phyloP scores from a whole-genome alignment of 2,329 filamentous ascomycete genomes.

The Pyrenochaeta sp. region DNA sequence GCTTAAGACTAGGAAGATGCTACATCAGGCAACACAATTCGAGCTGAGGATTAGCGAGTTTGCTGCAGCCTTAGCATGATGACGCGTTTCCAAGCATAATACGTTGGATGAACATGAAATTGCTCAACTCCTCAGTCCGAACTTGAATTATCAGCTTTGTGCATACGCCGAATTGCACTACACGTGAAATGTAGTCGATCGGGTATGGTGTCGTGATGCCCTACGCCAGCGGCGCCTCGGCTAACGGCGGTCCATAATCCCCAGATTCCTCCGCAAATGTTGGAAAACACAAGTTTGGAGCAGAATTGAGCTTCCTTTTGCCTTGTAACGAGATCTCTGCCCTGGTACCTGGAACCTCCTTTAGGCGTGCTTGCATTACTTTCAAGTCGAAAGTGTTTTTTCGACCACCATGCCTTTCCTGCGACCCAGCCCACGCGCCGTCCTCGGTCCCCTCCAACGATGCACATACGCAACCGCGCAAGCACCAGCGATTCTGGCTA shows the following conservation, averaged over 20 bases:
- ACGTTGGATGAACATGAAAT: no score
- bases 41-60: not conserved
- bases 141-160: not conserved
- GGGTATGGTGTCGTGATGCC: not conserved
- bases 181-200: not conserved
- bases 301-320: no score
- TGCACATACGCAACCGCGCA: constrained; percentile 52
- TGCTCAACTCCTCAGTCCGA: no score
- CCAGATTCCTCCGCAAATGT: not conserved
- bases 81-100: not conserved
- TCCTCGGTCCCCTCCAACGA: constrained; percentile 32
- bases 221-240: constrained; percentile 13
- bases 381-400: no score
- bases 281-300: not conserved
- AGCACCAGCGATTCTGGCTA: constrained; percentile 70
- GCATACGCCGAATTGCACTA: no score
- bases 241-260: constrained; percentile 21
- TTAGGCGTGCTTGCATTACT: no score
- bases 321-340: no score
- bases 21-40: constrained; percentile 1
- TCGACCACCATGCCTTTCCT: constrained; percentile 36
- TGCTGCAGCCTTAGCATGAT: not conserved
- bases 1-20: not conserved
- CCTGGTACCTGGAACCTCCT: no score
- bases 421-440: constrained; percentile 25